A percentile compares a stretch with the other conserved stretches of the same genome.
phyloP scores from a whole-genome alignment of 345 rosid species.

The Arabis hirsuta region DNA sequence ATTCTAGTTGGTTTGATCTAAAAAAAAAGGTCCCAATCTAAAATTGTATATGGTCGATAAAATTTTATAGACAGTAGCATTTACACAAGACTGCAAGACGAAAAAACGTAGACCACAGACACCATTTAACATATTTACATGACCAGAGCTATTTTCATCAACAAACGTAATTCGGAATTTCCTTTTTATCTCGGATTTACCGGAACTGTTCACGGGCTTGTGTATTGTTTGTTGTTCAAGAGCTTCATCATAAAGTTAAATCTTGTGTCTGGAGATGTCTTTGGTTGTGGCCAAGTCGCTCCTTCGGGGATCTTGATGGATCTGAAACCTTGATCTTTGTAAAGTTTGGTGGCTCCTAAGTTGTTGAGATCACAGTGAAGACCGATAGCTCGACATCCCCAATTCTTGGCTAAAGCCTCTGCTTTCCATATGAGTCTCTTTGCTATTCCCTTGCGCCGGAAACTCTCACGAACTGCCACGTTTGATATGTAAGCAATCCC shows the following conservation, averaged over 20 bases:
- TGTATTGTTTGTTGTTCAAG: conserved; percentile 48
- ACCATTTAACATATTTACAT: conserved; percentile 33
- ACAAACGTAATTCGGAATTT: conserved; percentile 17
- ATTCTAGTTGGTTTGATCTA: too few species aligned
- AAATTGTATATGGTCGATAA: not conserved
- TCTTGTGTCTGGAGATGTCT: conserved; percentile 63
- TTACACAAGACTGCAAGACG: conserved; percentile 26
- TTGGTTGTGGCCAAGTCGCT: conserved; percentile 84
- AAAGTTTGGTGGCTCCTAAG: conserved; percentile 70
- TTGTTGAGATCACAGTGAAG: conserved; percentile 86
- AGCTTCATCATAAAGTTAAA: conserved; percentile 96
- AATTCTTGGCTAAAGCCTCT: conserved; percentile 78
- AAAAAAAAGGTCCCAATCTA: too few species aligned
- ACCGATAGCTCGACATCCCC: conserved; percentile 86
- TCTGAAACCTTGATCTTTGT: conserved; percentile 76
- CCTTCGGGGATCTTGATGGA: conserved; percentile 76
- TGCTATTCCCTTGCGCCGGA: conserved; percentile 81
- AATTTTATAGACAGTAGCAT: conserved; percentile 30
- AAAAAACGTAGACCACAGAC: conserved; percentile 10
- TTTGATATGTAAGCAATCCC: conserved; percentile 93
- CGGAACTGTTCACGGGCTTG: conserved; percentile 34
- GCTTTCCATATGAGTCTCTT: conserved; percentile 79
- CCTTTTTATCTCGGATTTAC: not conserved
- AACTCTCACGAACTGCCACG: conserved; percentile 83
- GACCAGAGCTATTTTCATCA: conserved; percentile 8